These are phyloP conservation scores for Fusarium sp. DNA, from an alignment of 2,329 filamentous ascomycete species.

Conservation along the genomic window DNA sequence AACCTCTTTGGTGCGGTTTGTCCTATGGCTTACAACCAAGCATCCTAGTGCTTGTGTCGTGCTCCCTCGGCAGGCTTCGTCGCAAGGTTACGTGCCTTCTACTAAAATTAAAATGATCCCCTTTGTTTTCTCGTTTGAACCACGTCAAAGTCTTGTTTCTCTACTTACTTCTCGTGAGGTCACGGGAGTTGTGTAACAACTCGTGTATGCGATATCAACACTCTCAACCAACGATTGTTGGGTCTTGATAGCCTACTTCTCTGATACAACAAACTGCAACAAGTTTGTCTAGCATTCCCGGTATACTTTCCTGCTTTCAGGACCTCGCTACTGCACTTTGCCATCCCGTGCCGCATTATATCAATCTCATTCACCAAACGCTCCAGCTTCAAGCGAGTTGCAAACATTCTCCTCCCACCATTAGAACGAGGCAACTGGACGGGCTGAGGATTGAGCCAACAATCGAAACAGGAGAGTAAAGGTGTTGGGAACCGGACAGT, in stretches of 20 bases:
- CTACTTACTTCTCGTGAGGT: not conserved
- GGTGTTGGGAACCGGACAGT: not conserved
- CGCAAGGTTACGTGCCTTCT: not conserved
- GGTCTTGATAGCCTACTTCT: not conserved
- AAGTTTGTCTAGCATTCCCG: not conserved
- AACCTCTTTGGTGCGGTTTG: not conserved
- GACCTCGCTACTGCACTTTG: slow-evolving; percentile 4
- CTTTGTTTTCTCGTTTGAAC: slow-evolving; percentile 1
- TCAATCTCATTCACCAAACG: too few species aligned
- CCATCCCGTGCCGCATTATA: not conserved
- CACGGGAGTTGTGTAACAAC: slow-evolving; percentile 16
- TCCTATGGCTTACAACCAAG: not conserved
- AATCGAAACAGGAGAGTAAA: not conserved
- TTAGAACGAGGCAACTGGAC: not conserved
- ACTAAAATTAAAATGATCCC: not conserved
- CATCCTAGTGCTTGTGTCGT: not conserved
- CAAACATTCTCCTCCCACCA: not conserved
- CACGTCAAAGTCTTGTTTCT: not conserved
- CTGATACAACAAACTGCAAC: not conserved
- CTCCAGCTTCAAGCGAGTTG: not conserved
- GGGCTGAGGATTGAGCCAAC: not conserved
- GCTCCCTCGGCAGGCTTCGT: not conserved
- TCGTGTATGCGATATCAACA: not conserved
- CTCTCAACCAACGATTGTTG: not conserved
- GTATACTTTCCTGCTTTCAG: not conserved